Percentiles rank a stretch among this genome's conserved stretches.
Evolutionary conservation across 2,329 filamentous ascomycete species (phyloP).

Genomic region (Beauveria varroae): DNA sequence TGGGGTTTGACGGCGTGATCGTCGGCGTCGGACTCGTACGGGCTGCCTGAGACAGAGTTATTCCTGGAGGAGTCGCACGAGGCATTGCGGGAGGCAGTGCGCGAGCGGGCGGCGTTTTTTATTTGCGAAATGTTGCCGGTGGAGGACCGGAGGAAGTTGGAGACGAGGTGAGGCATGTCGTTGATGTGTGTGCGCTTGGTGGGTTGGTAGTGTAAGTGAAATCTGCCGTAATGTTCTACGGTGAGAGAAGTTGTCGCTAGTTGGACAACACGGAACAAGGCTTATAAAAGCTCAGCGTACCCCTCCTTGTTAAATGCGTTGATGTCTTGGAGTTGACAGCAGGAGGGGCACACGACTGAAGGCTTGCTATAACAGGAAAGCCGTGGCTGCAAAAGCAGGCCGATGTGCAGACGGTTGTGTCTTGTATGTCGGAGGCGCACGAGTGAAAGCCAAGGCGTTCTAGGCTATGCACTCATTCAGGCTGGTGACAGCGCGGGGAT

Average conservation of each 20-base stretch:
- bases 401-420: neutral
- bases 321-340: conserved; percentile 1
- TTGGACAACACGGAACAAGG: neutral
- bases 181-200: neutral
- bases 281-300: neutral
- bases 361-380: neutral
- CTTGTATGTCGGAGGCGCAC: neutral
- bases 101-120: conserved; percentile 30
- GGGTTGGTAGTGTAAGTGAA: neutral
- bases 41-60: conserved; percentile 24
- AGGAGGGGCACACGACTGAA: conserved; percentile 8
- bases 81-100: conserved; percentile 12
- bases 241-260: neutral
- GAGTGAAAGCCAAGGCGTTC: neutral
- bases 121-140: conserved; percentile 46
- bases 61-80: conserved; percentile 13
- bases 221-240: neutral
- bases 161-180: conserved; percentile 51
- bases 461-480: neutral
- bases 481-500: neutral
- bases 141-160: conserved; percentile 50
- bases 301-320: conserved; percentile 4
- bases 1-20: conserved; percentile 31
- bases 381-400: neutral
- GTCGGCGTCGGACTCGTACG: conserved; percentile 29